Evolutionary conservation across 2,329 filamentous ascomycete genomes (phyloP).

Genomic region (Hypoxylon sp.): DNA sequence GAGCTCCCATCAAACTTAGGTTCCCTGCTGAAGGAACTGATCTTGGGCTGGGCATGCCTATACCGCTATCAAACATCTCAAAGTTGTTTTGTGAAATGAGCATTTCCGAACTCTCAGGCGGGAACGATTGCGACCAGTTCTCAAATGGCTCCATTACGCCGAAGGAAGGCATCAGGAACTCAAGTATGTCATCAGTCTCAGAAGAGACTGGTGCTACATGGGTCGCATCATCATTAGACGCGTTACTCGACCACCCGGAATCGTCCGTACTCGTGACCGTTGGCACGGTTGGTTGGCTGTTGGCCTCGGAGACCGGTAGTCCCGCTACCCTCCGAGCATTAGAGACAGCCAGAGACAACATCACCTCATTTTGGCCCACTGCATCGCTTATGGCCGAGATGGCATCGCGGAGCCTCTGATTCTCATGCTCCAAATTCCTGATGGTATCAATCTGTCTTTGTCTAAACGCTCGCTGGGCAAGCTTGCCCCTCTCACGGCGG

Average conservation of each 20-base stretch:
- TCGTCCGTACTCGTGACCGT: constrained; percentile 3
- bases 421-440: constrained; percentile 35
- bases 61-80: constrained; percentile 10
- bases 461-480: constrained; percentile 42
- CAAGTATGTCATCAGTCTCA: constrained; percentile 5
- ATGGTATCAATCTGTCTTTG: constrained; percentile 43
- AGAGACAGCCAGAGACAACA: constrained; percentile 24
- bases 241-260: constrained; percentile 23
- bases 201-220: background rate
- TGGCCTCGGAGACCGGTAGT: constrained; percentile 5
- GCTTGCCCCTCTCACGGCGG: constrained; percentile 40
- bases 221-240: constrained; percentile 12
- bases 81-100: background rate
- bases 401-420: constrained; percentile 31
- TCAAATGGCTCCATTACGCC: constrained; percentile 1
- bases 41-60: constrained; percentile 8
- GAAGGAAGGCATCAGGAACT: constrained; percentile 13
- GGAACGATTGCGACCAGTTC: constrained; percentile 20
- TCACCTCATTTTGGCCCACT: constrained; percentile 1
- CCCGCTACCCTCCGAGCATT: constrained; percentile 34
- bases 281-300: background rate
- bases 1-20: background rate
- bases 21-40: background rate
- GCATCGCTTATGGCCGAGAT: constrained; percentile 34
- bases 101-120: background rate